These are phyloP conservation scores for Geotrichum reessii DNA, from an alignment of 1,139 yeast species.

Conservation along the genomic window DNA sequence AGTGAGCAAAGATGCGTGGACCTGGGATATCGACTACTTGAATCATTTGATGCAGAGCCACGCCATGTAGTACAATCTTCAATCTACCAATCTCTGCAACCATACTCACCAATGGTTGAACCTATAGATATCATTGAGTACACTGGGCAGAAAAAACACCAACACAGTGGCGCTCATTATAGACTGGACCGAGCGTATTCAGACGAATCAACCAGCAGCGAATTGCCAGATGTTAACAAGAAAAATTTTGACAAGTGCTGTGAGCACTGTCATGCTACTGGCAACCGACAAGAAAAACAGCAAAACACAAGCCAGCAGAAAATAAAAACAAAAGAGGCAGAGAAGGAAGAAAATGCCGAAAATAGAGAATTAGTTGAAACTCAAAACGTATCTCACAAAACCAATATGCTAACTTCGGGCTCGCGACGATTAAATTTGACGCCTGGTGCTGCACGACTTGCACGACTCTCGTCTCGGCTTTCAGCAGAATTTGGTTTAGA, in stretches of 20 bases:
- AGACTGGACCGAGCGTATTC: neutral
- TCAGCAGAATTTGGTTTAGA: conserved; percentile 3
- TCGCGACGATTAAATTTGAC: neutral
- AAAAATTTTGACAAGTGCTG: conserved; percentile 1
- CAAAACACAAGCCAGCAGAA: neutral
- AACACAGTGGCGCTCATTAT: neutral
- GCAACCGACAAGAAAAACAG: neutral
- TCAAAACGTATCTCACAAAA: neutral
- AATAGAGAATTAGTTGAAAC: neutral
- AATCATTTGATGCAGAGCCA: conserved; percentile 18
- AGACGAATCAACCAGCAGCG: neutral
- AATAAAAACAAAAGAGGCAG: neutral
- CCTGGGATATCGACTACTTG: conserved; percentile 14
- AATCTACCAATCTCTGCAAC: conserved; percentile 12
- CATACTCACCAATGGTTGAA: conserved; percentile 10
- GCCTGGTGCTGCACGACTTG: conserved; percentile 12
- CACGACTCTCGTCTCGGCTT: conserved; percentile 5
- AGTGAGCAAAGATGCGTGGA: conserved; percentile 15
- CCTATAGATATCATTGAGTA: neutral
- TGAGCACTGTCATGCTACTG: neutral
- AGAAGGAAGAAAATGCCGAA: neutral
- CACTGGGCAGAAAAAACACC: neutral
- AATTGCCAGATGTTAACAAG: neutral
- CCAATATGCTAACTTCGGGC: neutral
- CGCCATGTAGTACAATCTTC: conserved; percentile 15